Percentiles rank a stretch among this genome's conserved stretches.
These are phyloP conservation scores for Penicillium maclennaniae DNA, from an alignment of 495 filamentous ascomycete genomes.

Conservation along the genomic window DNA sequence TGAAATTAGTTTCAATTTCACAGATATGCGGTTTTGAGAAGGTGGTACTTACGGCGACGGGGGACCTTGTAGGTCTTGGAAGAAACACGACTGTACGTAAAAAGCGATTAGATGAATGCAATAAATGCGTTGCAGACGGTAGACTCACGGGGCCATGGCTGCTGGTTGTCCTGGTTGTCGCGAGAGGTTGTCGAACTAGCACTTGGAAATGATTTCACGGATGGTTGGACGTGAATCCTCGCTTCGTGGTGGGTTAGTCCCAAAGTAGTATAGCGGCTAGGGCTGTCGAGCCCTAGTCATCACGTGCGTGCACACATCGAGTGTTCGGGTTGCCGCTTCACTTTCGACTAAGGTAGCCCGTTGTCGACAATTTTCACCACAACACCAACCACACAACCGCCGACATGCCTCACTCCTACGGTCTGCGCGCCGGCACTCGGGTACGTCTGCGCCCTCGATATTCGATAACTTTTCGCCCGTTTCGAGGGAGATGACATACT, in stretches of 20 bases:
- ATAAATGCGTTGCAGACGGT: conserved; percentile 1
- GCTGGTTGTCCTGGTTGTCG: conserved; percentile 38
- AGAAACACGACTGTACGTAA: conserved; percentile 58
- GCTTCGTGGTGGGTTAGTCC: not conserved
- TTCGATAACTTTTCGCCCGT: conserved; percentile 2
- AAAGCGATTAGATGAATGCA: conserved; percentile 33
- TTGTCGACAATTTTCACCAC: conserved; percentile 42
- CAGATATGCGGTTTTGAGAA: conserved; percentile 5
- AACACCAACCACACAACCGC: conserved; percentile 46
- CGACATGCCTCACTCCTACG: conserved; percentile 93
- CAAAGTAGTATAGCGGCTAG: not conserved
- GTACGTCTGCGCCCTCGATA: conserved; percentile 41
- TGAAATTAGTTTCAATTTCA: conserved; percentile 29
- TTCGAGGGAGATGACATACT: conserved; percentile 23
- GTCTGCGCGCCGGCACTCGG: conserved; percentile 92
- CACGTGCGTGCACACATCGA: conserved; percentile 8
- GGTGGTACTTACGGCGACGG: conserved; percentile 53
- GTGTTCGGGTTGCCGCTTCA: conserved; percentile 8
- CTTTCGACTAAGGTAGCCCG: conserved; percentile 14
- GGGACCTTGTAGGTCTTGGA: conserved; percentile 99
- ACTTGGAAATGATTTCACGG: not conserved
- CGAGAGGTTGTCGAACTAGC: conserved; percentile 23
- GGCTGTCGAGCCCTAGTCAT: conserved; percentile 4
- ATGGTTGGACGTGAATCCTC: not conserved
- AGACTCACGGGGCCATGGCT: conserved; percentile 56